Evolutionary conservation across 768 basidiomycete species (phyloP).

Genomic region (Boletus sp.): DNA sequence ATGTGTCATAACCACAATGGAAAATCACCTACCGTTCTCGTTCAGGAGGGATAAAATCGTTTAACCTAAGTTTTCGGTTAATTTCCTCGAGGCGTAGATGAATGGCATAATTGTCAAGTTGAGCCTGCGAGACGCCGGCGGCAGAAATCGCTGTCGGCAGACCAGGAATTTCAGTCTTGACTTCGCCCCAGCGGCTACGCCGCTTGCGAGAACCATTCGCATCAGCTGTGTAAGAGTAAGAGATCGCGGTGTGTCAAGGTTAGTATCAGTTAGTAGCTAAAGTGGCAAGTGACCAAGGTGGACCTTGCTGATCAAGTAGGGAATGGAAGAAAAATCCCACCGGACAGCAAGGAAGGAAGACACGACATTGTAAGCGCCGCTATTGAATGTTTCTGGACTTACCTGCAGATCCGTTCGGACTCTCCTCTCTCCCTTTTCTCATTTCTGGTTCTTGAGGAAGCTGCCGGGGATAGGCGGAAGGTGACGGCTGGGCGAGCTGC

Average conservation of each 20-base stretch:
- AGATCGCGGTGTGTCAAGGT: conserved; percentile 45
- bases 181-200: conserved; percentile 97
- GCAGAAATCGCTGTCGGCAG: conserved; percentile 92
- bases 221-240: conserved; percentile 57
- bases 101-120: conserved; percentile 97
- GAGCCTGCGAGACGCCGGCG: conserved; percentile 89
- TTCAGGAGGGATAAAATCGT: conserved; percentile 95
- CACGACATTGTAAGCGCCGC: conserved; percentile 37
- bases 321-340: conserved; percentile 27
- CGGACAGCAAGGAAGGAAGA: conserved; percentile 35
- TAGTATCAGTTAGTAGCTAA: conserved; percentile 50
- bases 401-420: conserved; percentile 71
- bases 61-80: conserved; percentile 88
- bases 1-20: background rate
- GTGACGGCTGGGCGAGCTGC: conserved; percentile 83
- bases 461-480: conserved; percentile 78
- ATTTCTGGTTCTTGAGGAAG: conserved; percentile 52
- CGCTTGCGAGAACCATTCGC: conserved; percentile 89
- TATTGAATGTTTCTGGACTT: conserved; percentile 46
- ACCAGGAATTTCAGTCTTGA: conserved; percentile 85
- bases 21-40: conserved; percentile 64
- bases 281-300: conserved; percentile 34
- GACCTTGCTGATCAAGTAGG: conserved; percentile 31
- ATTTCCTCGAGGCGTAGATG: conserved; percentile 97
- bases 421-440: conserved; percentile 67